A percentile compares a stretch with the other conserved stretches of the same genome.
Conservation (phyloP, 2,329 filamentous ascomycete genomes). For the Aspergillus felis region DNA sequence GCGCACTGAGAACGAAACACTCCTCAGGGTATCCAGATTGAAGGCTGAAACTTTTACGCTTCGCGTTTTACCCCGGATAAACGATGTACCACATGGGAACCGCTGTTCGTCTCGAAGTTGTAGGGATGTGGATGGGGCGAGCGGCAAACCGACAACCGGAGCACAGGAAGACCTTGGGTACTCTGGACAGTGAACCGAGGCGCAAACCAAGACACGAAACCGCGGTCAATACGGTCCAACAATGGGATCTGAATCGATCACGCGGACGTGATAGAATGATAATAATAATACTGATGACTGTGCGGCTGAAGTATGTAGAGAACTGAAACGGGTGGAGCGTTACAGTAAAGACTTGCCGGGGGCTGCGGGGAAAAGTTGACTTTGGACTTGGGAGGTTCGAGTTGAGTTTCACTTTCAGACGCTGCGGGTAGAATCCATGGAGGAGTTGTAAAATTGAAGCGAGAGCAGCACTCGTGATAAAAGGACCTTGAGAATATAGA, state of each 20-base stretch:
- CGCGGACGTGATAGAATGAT: background rate
- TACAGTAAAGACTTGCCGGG: constrained; percentile 4
- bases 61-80: constrained; percentile 8
- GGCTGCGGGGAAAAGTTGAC: constrained; percentile 8
- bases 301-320: background rate
- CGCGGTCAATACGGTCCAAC: background rate
- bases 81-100: constrained; percentile 1
- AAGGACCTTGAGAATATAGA: background rate
- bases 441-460: background rate
- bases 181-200: background rate
- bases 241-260: background rate
- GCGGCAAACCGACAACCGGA: background rate
- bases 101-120: constrained; percentile 6
- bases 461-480: background rate
- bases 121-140: background rate
- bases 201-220: background rate
- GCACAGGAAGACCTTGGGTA: background rate
- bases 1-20: constrained; percentile 8
- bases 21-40: constrained; percentile 13
- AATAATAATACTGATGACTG: background rate
- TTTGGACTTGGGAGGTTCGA: background rate
- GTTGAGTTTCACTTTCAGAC: background rate
- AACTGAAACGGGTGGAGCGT: constrained; percentile 6
- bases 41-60: background rate
- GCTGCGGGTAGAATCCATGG: background rate